These are phyloP conservation scores for Pseudogymnoascus sp. DNA, from an alignment of 2,329 filamentous ascomycete genomes.

Conservation along the genomic window DNA sequence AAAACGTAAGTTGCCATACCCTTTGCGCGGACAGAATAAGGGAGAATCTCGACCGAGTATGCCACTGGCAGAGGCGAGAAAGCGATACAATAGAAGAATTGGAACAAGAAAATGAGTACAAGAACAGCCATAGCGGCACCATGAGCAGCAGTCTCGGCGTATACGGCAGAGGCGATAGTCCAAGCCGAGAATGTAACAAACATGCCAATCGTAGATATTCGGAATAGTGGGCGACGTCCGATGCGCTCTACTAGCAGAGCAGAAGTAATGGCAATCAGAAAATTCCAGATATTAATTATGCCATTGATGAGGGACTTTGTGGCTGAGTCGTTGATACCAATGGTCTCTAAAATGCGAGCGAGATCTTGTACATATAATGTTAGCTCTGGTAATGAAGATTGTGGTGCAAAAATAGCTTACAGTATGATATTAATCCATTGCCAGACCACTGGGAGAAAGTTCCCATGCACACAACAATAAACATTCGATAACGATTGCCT, in stretches of 20 bases:
- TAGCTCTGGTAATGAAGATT: not conserved
- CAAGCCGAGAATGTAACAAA: constrained; percentile 29
- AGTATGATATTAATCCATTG: not conserved
- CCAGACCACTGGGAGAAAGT: not conserved
- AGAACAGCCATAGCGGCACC: constrained; percentile 31
- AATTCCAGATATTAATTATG: constrained; percentile 28
- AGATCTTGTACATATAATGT: constrained; percentile 14
- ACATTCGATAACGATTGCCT: not conserved
- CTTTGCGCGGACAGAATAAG: constrained; percentile 31
- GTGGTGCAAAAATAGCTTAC: not conserved
- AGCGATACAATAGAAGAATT: constrained; percentile 39
- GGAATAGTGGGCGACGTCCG: constrained; percentile 25
- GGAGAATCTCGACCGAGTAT: constrained; percentile 35
- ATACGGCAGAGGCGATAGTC: constrained; percentile 30
- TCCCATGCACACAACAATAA: not conserved
- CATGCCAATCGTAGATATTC: constrained; percentile 20
- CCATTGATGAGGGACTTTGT: constrained; percentile 25
- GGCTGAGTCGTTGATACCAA: constrained; percentile 15
- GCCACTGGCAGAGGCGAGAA: constrained; percentile 39
- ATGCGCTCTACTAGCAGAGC: constrained; percentile 34
- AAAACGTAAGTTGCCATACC: constrained; percentile 35
- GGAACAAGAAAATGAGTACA: constrained; percentile 41
- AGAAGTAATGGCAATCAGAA: constrained; percentile 35
- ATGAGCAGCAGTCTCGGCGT: constrained; percentile 19
- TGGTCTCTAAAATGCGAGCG: constrained; percentile 21